Base-by-base conservation (phyloP, 805 yeast genomes). In the Zygoascus flipseniorum region DNA sequence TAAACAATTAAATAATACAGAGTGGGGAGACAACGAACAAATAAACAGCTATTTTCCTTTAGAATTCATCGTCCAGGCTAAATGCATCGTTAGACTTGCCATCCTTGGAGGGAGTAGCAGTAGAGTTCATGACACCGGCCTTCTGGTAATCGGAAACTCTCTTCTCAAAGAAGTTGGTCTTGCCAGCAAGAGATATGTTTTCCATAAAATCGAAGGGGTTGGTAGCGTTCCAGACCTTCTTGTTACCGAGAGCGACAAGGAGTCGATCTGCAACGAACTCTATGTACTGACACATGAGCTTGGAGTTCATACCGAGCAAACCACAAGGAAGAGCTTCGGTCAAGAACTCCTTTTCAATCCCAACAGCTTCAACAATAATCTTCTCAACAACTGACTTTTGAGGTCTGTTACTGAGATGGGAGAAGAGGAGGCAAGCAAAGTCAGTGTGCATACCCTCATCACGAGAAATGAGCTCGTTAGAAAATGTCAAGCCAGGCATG, bases 181-280 rank as follows among this genome's bases (percentile, higher is more conserved):
- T 92, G 74, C 99, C 99, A 55, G 97, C 95, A 64, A 92, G 81
- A 8, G 98, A 92, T 66, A 92, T 92, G 78, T 93, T 92, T 78
- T 92, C 99, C 99, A 92, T 92, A 70, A 92, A 92, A 73, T 92
- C 99, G 70, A 92, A 92, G 71, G 99, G 99, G 72, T 92, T 92
- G 59, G 87, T 76, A 56, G 79, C 92, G 65, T 89, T 87, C 82
- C 81, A 92, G 60, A 79, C 78, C 77, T 90, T 90, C 74, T 85
- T 77, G 79, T 89, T 88, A 61, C 99, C 99, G 61, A 92, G 79
- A 5, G 98, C 82, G 53, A 90, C 82, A 58, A 92, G 79, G 67
- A 92, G 79, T 76, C 99, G 86, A 75, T 92, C 99, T 63, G 99
- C 99, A 61, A 85, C 90, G 69, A 92, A 92, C 76, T 93, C 97